phyloP scores from a whole-genome alignment of 768 basidiomycete species.

The Lactifluus hygrophoroides region DNA sequence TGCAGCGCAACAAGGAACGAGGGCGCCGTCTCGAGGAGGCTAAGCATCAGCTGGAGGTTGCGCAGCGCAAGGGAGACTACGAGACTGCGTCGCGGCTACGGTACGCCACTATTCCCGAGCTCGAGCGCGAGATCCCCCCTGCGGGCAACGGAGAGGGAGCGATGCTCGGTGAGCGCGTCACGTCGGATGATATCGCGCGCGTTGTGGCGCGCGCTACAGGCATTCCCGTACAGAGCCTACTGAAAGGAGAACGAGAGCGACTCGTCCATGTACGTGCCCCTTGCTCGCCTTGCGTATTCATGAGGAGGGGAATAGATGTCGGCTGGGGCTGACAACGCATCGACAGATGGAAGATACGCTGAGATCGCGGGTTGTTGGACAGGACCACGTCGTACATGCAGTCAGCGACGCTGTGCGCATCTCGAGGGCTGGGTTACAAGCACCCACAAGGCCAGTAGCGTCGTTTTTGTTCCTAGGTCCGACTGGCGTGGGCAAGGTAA shows the following conservation, averaged over 20 bases:
- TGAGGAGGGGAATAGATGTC: background rate
- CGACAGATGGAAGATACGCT: conserved; percentile 81
- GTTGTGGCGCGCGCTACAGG: conserved; percentile 87
- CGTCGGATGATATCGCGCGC: conserved; percentile 79
- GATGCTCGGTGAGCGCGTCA: conserved; percentile 81
- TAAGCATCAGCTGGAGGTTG: conserved; percentile 79
- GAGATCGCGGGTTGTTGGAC: conserved; percentile 72
- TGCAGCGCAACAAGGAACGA: conserved; percentile 51
- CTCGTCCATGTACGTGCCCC: conserved; percentile 63
- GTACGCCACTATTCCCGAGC: conserved; percentile 76
- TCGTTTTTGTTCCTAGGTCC: conserved; percentile 90
- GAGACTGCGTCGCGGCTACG: conserved; percentile 78
- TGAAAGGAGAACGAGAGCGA: conserved; percentile 86
- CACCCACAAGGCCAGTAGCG: conserved; percentile 82
- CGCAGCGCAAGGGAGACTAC: conserved; percentile 82
- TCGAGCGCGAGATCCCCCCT: conserved; percentile 61
- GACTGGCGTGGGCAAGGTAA: conserved; percentile 77
- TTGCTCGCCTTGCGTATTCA: background rate
- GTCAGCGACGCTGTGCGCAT: conserved; percentile 89
- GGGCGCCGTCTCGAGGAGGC: conserved; percentile 74
- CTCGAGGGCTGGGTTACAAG: conserved; percentile 84
- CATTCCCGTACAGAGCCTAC: conserved; percentile 79
- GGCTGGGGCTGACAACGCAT: background rate
- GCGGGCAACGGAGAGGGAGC: conserved; percentile 39
- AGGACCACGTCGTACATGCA: conserved; percentile 79